Conservation (phyloP, 768 basidiomycete species). For the Leucocoprinus leucothites region DNA sequence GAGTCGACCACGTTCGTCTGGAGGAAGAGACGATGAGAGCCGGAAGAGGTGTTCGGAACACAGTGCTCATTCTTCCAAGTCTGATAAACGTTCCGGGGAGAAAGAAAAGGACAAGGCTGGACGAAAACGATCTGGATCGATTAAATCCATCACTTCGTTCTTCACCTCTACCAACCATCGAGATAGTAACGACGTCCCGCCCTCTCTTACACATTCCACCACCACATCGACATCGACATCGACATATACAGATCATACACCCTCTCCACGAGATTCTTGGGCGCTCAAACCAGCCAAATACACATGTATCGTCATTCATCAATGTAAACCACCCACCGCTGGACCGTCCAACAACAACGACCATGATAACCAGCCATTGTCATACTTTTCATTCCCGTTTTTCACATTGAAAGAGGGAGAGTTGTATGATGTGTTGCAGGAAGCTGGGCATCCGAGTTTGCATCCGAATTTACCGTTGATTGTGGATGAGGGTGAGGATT, state of each 20-base stretch:
- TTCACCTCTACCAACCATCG: conserved; percentile 20
- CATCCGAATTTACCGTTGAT: conserved; percentile 73
- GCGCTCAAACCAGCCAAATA: conserved; percentile 53
- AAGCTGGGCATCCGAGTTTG: conserved; percentile 75
- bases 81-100: background rate
- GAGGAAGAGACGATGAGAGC: conserved; percentile 23
- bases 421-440: conserved; percentile 64
- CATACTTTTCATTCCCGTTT: conserved; percentile 73
- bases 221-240: conserved; percentile 8
- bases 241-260: conserved; percentile 20
- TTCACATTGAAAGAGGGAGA: conserved; percentile 65
- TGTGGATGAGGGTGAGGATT: conserved; percentile 77
- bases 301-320: conserved; percentile 64
- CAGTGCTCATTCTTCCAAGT: background rate
- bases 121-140: conserved; percentile 31
- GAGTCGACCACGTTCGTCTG: conserved; percentile 22
- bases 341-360: conserved; percentile 34
- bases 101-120: conserved; percentile 11
- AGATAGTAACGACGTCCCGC: background rate
- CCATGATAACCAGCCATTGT: background rate
- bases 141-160: conserved; percentile 33
- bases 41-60: conserved; percentile 1
- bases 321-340: conserved; percentile 59
- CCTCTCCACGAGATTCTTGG: conserved; percentile 40
- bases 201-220: background rate